A percentile compares a stretch with the other conserved stretches of the same genome.
phyloP scores from a whole-genome alignment of 1,139 yeast genomes.

The Blastobotrys capitulatus region DNA sequence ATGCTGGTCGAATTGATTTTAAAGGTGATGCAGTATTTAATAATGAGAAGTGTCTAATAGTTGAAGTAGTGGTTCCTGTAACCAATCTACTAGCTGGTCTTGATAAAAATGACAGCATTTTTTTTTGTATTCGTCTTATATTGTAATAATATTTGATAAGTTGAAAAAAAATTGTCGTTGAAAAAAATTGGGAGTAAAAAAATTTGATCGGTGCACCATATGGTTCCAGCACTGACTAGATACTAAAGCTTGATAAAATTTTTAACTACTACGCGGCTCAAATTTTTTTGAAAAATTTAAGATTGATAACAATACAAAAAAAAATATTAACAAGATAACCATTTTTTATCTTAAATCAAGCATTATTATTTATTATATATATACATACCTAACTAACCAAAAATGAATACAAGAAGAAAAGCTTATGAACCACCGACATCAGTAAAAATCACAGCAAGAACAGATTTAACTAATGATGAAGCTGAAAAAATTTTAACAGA shows the following conservation, averaged over 20 bases:
- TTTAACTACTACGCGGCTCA: conserved; percentile 1
- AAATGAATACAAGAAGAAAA: conserved; percentile 11
- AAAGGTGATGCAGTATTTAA: not conserved
- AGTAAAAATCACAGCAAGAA: conserved; percentile 23
- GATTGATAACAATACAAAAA: no score
- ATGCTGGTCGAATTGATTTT: conserved; percentile 5
- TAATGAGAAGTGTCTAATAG: not conserved
- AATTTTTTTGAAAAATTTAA: no score
- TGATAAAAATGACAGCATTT: not conserved
- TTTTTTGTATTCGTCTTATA: not conserved
- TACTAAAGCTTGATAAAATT: no score
- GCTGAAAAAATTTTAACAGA: conserved; percentile 41
- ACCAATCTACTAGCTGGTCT: not conserved
- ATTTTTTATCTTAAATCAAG: no score
- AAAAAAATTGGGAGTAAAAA: not conserved
- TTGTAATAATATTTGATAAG: no score
- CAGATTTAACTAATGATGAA: conserved; percentile 30
- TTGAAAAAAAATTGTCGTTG: not conserved
- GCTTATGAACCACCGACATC: conserved; percentile 24
- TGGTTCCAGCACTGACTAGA: no score
- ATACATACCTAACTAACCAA: no score
- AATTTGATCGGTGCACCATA: no score
- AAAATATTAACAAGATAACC: no score
- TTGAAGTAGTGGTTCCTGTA: not conserved
- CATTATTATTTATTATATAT: no score